Conservation (phyloP, 2,329 filamentous ascomycete genomes). For the Colletotrichum tropicicola region DNA sequence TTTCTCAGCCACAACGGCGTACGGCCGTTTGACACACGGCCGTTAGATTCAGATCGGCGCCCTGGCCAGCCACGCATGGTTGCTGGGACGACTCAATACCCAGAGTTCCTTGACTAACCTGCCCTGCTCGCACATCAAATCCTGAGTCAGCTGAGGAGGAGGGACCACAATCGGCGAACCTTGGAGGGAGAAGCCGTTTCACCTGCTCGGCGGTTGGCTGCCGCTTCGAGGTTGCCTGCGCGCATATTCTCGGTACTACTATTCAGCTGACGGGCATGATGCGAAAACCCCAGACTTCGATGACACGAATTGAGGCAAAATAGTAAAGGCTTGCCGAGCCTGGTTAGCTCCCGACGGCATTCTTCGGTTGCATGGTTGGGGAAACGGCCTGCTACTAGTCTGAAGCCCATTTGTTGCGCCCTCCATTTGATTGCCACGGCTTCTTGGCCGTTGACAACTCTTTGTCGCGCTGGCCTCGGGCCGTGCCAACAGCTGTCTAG, state of each 20-base stretch:
- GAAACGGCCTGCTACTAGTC: too few species aligned
- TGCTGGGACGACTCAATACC: not conserved
- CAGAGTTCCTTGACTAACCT: not conserved
- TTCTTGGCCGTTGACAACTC: not conserved
- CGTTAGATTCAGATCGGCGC: not conserved
- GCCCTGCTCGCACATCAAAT: too few species aligned
- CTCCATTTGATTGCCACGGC: not conserved
- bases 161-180: not conserved
- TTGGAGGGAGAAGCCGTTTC: not conserved
- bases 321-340: too few species aligned
- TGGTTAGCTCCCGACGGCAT: too few species aligned
- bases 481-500: too few species aligned
- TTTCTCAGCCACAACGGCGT: not conserved
- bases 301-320: too few species aligned
- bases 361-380: not conserved
- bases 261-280: too few species aligned
- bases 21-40: not conserved
- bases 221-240: too few species aligned
- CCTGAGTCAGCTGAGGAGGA: not conserved
- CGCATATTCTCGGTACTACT: not conserved
- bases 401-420: not conserved
- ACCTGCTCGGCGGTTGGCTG: too few species aligned
- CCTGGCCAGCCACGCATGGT: not conserved
- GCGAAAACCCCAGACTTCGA: too few species aligned
- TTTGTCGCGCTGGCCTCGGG: too few species aligned